These are phyloP conservation scores for Mycothermus thermophilus DNA, from an alignment of 495 filamentous ascomycete genomes.

Conservation along the genomic window DNA sequence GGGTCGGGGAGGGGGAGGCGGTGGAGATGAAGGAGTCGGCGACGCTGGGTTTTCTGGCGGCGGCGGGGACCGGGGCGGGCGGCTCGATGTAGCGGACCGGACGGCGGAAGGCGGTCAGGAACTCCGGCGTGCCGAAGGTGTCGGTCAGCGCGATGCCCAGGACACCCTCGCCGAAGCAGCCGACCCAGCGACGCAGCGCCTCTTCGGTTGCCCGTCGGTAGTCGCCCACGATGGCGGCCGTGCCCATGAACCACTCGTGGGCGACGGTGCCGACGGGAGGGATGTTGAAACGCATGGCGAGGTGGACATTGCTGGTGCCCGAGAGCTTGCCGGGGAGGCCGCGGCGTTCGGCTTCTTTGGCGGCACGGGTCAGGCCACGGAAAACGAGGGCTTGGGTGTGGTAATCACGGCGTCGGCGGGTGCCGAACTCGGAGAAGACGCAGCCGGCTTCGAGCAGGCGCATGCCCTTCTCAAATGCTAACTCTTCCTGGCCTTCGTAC, in stretches of 20 bases:
- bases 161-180: slow-evolving; percentile 81
- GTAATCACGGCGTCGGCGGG: slow-evolving; percentile 75
- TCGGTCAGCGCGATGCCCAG: slow-evolving; percentile 92
- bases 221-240: slow-evolving; percentile 78
- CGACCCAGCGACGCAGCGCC: slow-evolving; percentile 74
- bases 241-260: slow-evolving; percentile 99
- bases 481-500: slow-evolving; percentile 70
- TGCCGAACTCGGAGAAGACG: slow-evolving; percentile 87
- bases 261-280: slow-evolving; percentile 84
- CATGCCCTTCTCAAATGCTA: slow-evolving; percentile 63
- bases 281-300: slow-evolving; percentile 80
- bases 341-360: slow-evolving; percentile 45
- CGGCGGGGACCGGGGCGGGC: slow-evolving; percentile 1
- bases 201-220: slow-evolving; percentile 73
- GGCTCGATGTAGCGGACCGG: slow-evolving; percentile 28
- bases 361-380: slow-evolving; percentile 62
- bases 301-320: slow-evolving; percentile 93
- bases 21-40: slow-evolving; percentile 22
- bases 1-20: slow-evolving; percentile 4
- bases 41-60: slow-evolving; percentile 14
- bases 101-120: slow-evolving; percentile 70
- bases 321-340: slow-evolving; percentile 57
- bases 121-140: slow-evolving; percentile 87
- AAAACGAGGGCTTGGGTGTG: slow-evolving; percentile 89
- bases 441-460: slow-evolving; percentile 69